phyloP scores from a whole-genome alignment of 208 protist genomes.

The Kentomonas sorsogonicus region DNA sequence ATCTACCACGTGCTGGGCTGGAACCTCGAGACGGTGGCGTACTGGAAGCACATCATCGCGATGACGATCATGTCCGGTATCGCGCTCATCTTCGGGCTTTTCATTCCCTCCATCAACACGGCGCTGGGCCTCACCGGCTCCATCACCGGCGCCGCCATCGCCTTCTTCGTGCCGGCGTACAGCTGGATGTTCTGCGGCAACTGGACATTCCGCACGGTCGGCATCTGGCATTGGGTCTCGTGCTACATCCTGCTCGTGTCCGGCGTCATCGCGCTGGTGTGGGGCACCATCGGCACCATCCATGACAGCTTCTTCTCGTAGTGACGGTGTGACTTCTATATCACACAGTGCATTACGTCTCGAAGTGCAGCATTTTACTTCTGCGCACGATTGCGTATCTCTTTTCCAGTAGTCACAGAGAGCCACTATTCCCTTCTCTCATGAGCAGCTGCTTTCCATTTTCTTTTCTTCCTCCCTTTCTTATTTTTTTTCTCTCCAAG shows the following conservation, averaged over 20 bases:
- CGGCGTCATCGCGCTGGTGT: conserved; percentile 64
- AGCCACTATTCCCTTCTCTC: conserved; percentile 6
- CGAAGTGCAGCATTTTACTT: background rate
- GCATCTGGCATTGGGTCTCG: conserved; percentile 30
- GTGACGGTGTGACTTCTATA: conserved; percentile 10
- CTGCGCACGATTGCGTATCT: conserved; percentile 4
- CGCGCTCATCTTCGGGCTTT: conserved; percentile 41
- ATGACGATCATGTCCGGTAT: conserved; percentile 28
- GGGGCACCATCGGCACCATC: conserved; percentile 50
- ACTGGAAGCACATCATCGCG: conserved; percentile 54
- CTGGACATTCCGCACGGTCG: conserved; percentile 46
- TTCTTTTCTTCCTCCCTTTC: background rate
- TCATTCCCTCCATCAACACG: conserved; percentile 67
- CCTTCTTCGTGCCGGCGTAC: conserved; percentile 67
- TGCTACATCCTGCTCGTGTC: conserved; percentile 40
- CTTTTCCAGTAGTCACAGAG: background rate
- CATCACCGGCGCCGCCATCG: conserved; percentile 65
- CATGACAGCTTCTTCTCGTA: conserved; percentile 23
- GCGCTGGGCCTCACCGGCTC: conserved; percentile 68
- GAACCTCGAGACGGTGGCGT: conserved; percentile 58
- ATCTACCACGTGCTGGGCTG: conserved; percentile 49
- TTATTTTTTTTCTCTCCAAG: conserved; percentile 1
- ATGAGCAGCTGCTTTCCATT: too few relatives aligned
- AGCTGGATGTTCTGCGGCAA: conserved; percentile 70
- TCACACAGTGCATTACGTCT: background rate